Evolutionary conservation across 2,329 filamentous ascomycete species (phyloP), one percentile per base, ranked within the genome.

Genomic region (Trichoderma oligosporum): DNA sequence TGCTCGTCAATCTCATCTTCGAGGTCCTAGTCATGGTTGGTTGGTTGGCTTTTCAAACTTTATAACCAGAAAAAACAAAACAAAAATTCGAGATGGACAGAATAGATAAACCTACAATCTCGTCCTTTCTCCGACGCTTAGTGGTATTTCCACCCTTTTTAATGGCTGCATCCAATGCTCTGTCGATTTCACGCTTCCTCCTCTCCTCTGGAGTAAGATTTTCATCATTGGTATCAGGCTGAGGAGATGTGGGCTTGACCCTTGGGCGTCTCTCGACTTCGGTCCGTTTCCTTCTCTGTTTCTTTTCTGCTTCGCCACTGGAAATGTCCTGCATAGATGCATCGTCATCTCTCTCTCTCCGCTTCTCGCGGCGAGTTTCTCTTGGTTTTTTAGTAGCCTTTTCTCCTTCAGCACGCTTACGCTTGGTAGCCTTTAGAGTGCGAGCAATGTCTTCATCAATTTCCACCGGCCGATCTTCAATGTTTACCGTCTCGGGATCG

Each of bases 1-100:
- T 95, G 87, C 42, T 91, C 88, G 70, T 97, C 94, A 63, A 93
- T 89, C 74, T 89, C 87, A 66, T 91, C 87, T 70, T 97, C 92
- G 45, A 97, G 80, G 63, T 97, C 93, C 88, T 93, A 65, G 14
- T 6, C 24, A 20, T 2, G 9, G 38, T 54, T 14, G 16, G 4
- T 16, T 29, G 4, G 14, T 22, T 5, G 11, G 9, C 33, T 27
- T 14, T 8, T 4, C 22, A 4, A 4, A 16, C 7, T 9, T 7
- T n/a, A n/a, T n/a, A n/a, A n/a, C n/a, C n/a, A n/a, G n/a, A n/a
- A n/a, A n/a, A n/a, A n/a, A n/a, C n/a, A n/a, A n/a, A n/a, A n/a
- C n/a, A n/a, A n/a, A 7, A 7, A n/a, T 16, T 8, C 6, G 6
- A 7, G 33, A 9, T 0, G 14, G 11, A 33, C 4, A 4, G 8